A percentile compares a stretch with the other conserved stretches of the same genome.
Conservation (phyloP, 2,329 filamentous ascomycete species). For the Alternaria angustiovoidea region DNA sequence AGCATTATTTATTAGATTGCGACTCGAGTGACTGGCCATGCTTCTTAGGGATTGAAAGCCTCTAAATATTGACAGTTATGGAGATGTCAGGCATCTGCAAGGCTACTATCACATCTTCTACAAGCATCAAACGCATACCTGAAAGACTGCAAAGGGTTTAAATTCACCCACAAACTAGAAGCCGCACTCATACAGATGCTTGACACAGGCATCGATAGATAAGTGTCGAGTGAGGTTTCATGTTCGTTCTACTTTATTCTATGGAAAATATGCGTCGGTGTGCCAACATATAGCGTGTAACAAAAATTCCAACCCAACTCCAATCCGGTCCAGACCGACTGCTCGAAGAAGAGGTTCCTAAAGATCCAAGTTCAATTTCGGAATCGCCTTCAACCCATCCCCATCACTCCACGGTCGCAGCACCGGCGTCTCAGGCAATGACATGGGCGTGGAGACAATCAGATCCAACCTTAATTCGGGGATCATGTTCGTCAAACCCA, state of each 20-base stretch:
- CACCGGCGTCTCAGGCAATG: background rate
- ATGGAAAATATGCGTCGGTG: too few relatives aligned
- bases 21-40: background rate
- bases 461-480: background rate
- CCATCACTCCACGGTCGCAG: background rate
- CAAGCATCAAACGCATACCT: constrained; percentile 35
- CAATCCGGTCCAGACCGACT: background rate
- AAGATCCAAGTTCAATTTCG: background rate
- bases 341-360: background rate
- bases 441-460: background rate
- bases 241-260: too few relatives aligned
- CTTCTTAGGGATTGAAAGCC: background rate
- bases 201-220: background rate
- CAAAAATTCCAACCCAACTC: background rate
- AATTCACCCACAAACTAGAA: constrained; percentile 19
- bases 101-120: too few relatives aligned
- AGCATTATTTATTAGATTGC: background rate
- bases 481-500: background rate
- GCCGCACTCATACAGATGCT: constrained; percentile 21
- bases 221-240: background rate
- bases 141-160: constrained; percentile 29
- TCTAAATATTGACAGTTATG: background rate
- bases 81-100: background rate
- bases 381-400: background rate
- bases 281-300: background rate